Base-by-base conservation (phyloP, 1,139 yeast genomes). In the Geotrichum phurueaensis region DNA sequence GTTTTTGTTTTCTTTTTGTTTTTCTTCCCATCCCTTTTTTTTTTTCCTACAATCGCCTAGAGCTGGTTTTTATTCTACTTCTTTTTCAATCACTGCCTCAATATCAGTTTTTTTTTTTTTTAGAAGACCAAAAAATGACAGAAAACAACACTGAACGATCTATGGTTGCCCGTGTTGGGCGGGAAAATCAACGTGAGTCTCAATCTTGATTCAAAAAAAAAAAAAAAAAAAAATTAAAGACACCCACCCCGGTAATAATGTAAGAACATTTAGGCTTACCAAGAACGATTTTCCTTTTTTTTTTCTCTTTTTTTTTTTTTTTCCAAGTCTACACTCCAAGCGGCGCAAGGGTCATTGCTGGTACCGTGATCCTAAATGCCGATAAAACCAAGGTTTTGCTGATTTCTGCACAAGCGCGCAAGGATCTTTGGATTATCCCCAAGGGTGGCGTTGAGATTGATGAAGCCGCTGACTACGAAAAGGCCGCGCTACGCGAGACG, bases 371-470 rank as follows among this genome's bases (percentile, higher is more conserved):
- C 50, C 74, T 94, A 54, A 84, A 86, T 66, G 73, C 73, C 1
- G 76, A 79, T 48, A 81, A 79, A 63, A 80, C 79, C 49, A 81
- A 84, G 67, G 89, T 92, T 36, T 80, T 94, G 18, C 81, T 94
- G 84, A 83, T 94, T 49, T 83, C 87, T 66, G 87, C 97, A 0
- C 79, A 87, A 23, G 84, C 85, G 18, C 84, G 84, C 63, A 79
- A 79, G 45, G 81, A 82, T 60, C 81, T 80, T 67, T 91, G 96
- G 96, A 89, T 95, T 15, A 75, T 94, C 12, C 99, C 99, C 2
- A 95, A 94, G 70, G 99, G 99, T 39, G 99, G 99, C 0, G 85
- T 92, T 59, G 99, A 94, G 73, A 71, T 73, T 51, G 99, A 94
- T 72, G 99, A 94, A 70, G 78, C 81, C 1, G 84, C 83, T 13